A percentile compares a stretch with the other conserved stretches of the same genome.
These are phyloP conservation scores for Candida verbasci DNA, from an alignment of 805 yeast genomes.

Conservation along the genomic window DNA sequence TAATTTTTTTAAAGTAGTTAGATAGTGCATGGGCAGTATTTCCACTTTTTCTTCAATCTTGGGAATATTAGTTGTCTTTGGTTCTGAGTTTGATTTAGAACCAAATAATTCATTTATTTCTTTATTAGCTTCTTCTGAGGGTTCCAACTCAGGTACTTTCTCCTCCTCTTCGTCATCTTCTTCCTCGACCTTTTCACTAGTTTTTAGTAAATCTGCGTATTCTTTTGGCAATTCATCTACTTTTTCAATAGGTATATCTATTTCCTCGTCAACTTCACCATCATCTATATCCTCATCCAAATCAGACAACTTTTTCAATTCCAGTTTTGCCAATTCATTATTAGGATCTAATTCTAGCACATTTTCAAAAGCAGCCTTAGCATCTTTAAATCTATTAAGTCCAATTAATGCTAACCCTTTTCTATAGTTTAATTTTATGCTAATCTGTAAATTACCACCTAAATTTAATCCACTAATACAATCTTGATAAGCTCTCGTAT, in stretches of 20 bases:
- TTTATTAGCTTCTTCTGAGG: constrained; percentile 3
- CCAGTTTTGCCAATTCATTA: constrained; percentile 36
- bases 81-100: constrained; percentile 1
- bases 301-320: constrained; percentile 19
- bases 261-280: background rate
- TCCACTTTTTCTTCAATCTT: constrained; percentile 4
- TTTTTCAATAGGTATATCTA: constrained; percentile 30
- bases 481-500: constrained; percentile 45
- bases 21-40: constrained; percentile 19
- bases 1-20: constrained; percentile 21
- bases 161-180: background rate
- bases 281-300: background rate
- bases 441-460: constrained; percentile 25
- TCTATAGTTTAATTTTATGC: constrained; percentile 50
- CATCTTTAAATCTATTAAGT: constrained; percentile 17
- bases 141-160: background rate
- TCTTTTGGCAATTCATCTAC: constrained; percentile 43
- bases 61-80: constrained; percentile 4
- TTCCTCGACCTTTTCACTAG: background rate
- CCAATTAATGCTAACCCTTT: constrained; percentile 38
- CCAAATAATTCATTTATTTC: constrained; percentile 17
- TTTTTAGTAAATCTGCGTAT: constrained; percentile 12
- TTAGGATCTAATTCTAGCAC: constrained; percentile 40
- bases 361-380: constrained; percentile 23
- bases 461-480: constrained; percentile 45